Evolutionary conservation across 129 eudicot genomes (phyloP).

Genomic region (Scalesia atractyloides): DNA sequence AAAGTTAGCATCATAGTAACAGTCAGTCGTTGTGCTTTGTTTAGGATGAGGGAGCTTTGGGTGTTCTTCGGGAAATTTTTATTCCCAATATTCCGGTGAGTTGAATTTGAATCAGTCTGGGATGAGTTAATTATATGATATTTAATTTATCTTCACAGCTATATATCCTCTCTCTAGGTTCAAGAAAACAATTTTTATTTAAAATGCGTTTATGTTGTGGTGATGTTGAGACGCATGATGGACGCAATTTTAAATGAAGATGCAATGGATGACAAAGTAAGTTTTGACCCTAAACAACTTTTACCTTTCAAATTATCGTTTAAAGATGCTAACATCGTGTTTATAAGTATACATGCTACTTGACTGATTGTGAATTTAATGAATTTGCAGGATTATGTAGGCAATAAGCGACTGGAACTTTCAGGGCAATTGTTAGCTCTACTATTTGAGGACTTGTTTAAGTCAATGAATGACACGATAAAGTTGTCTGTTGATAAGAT

Average conservation of each 20-base stretch:
- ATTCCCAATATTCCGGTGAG: slow-evolving; percentile 84
- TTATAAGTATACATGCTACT: background rate
- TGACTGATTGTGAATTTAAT: slow-evolving; percentile 18
- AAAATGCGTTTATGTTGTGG: slow-evolving; percentile 85
- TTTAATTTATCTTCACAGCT: slow-evolving; percentile 7
- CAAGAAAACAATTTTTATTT: slow-evolving; percentile 59
- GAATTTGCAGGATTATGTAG: slow-evolving; percentile 78
- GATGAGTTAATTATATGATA: slow-evolving; percentile 7
- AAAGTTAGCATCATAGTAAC: slow-evolving; percentile 10
- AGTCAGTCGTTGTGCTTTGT: slow-evolving; percentile 7
- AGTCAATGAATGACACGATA: slow-evolving; percentile 64
- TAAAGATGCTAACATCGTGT: background rate
- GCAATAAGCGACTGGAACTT: slow-evolving; percentile 90
- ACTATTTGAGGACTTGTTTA: slow-evolving; percentile 96
- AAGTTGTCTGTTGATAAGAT: slow-evolving; percentile 36
- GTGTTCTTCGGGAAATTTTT: slow-evolving; percentile 70
- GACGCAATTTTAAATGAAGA: slow-evolving; percentile 87
- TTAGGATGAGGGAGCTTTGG: slow-evolving; percentile 77
- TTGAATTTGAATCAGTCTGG: slow-evolving; percentile 28
- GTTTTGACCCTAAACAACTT: slow-evolving; percentile 20
- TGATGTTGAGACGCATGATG: slow-evolving; percentile 97
- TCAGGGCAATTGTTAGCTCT: slow-evolving; percentile 81
- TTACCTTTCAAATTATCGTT: background rate
- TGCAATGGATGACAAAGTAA: slow-evolving; percentile 95
- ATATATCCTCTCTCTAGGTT: slow-evolving; percentile 49